These are phyloP conservation scores for Fragaria ananassa DNA, from an alignment of 306 rosid genomes.

Conservation along the genomic window DNA sequence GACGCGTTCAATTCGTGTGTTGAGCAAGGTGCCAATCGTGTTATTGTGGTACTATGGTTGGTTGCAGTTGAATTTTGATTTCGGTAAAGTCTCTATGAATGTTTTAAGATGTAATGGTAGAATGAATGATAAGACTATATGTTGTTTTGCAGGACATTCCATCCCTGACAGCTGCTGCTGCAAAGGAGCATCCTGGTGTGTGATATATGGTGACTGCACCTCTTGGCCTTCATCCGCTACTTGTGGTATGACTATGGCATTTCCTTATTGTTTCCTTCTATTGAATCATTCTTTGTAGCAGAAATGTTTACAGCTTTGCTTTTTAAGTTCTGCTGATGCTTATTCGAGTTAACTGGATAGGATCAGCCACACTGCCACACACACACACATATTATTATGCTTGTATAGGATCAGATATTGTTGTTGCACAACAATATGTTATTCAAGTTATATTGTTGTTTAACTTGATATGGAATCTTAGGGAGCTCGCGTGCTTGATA, in stretches of 20 bases:
- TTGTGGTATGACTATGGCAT: constrained; percentile 56
- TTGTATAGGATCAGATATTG: neutral
- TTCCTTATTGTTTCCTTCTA: constrained; percentile 4
- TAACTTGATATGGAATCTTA: neutral
- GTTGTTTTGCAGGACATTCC: constrained; percentile 79
- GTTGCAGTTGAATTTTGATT: neutral
- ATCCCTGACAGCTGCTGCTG: constrained; percentile 86
- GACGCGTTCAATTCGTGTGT: constrained; percentile 66
- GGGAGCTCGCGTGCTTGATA: neutral
- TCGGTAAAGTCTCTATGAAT: neutral
- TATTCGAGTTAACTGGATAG: neutral
- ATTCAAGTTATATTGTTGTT: neutral
- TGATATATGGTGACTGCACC: constrained; percentile 77
- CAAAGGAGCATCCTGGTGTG: constrained; percentile 71
- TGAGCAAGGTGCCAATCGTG: constrained; percentile 63
- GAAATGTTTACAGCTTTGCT: constrained; percentile 3
- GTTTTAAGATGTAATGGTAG: neutral
- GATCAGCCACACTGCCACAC: neutral
- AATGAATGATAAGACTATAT: neutral
- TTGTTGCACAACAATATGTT: neutral
- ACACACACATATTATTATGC: neutral
- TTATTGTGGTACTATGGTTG: constrained; percentile 38
- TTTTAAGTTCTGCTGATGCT: neutral
- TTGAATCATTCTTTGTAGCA: neutral
- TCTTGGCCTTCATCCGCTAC: constrained; percentile 76